Evolutionary conservation across 352 stramenopile species (phyloP), one percentile per base, ranked within the genome.

Genomic region (Phytophthora podocarpi): DNA sequence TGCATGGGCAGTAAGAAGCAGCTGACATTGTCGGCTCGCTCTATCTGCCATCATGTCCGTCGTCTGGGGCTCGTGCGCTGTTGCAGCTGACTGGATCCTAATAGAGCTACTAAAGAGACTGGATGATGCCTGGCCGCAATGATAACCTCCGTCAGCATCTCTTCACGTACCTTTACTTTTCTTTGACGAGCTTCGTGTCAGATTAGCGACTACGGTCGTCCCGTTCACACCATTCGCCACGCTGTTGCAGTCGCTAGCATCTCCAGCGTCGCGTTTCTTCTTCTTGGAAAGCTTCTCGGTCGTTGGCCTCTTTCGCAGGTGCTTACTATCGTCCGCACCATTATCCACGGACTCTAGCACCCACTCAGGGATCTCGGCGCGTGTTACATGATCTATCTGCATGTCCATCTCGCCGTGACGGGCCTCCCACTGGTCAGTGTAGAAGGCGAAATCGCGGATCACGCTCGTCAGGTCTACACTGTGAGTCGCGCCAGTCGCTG

Each of bases 341-440:
- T 48, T 65, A 47, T 77, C 40, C 12, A 67, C 66, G 6, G 75
- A 79, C 31, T 89, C 52, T 0, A 85, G 28, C 9, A 95, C 72
- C 87, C 87, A 95, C 15, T 79, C 47, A 0, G 84, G 84, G 34
- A 95, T 74, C 30, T 86, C 51, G 0, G 59, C 42, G 2, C 74
- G 72, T 15, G 66, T 78, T 41, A 93, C 51, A 59, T 95, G 82
- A 43, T 93, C 73, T 16, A 95, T 80, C 50, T 87, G 73, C 51
- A 95, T 79, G 59, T 95, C 87, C 87, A 93, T 95, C n/a, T 78
- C 80, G 2, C 66, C 70, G n/a, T 76, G 69, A 39, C 84, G 80
- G 40, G 85, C 65, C 16, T 87, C 74, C 87, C 87, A 95, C 58
- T 90, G 79, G 58, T 93, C 84, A 16, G 89, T 78, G 50, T 89